Percentiles rank a stretch among this genome's conserved stretches.
These are phyloP conservation scores for Brettanomyces bruxellensis DNA, from an alignment of 805 yeast species.

Conservation along the genomic window DNA sequence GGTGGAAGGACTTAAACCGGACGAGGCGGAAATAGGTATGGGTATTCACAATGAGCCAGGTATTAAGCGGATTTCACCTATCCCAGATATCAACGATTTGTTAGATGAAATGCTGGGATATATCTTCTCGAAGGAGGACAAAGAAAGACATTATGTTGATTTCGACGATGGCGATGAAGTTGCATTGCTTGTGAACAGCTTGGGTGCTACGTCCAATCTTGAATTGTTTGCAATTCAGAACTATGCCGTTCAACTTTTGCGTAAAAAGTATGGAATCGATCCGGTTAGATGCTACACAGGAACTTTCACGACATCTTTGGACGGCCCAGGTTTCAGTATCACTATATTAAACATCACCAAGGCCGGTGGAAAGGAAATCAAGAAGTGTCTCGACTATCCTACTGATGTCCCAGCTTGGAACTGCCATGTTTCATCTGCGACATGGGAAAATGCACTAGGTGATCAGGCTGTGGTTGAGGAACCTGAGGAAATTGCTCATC, in stretches of 20 bases:
- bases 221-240: slow-evolving; percentile 69
- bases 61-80: slow-evolving; percentile 47
- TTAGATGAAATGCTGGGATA: slow-evolving; percentile 50
- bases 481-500: slow-evolving; percentile 17
- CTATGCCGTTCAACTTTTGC: slow-evolving; percentile 44
- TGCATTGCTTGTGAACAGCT: slow-evolving; percentile 66
- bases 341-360: slow-evolving; percentile 66
- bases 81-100: slow-evolving; percentile 63
- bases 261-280: slow-evolving; percentile 38
- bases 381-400: slow-evolving; percentile 57
- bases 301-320: slow-evolving; percentile 79
- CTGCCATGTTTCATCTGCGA: slow-evolving; percentile 25
- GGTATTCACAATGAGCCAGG: slow-evolving; percentile 97
- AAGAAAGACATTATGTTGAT: slow-evolving; percentile 73
- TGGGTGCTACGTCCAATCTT: slow-evolving; percentile 83
- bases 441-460: slow-evolving; percentile 12
- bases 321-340: slow-evolving; percentile 86
- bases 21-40: slow-evolving; percentile 85
- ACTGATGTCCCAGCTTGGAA: slow-evolving; percentile 85
- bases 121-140: slow-evolving; percentile 52
- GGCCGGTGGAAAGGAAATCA: slow-evolving; percentile 34
- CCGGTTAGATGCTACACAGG: slow-evolving; percentile 71
- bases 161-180: slow-evolving; percentile 53
- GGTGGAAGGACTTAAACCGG: slow-evolving; percentile 34
- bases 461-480: slow-evolving; percentile 19